Base-by-base conservation (phyloP, 805 yeast species). In the Myxozyma melibiosi region DNA sequence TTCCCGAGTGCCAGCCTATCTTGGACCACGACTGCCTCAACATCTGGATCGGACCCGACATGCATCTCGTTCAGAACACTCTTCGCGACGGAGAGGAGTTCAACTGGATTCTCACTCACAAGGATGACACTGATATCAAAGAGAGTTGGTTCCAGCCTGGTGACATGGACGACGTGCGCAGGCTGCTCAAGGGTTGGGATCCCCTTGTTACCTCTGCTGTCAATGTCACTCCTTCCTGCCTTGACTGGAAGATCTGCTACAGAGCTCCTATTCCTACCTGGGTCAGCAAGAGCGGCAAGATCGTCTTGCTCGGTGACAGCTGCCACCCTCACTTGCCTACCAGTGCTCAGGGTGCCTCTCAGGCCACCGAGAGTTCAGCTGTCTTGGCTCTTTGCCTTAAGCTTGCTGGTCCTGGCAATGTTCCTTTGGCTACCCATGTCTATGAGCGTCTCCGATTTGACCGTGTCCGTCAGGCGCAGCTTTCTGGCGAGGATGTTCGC, bases 101-200 rank as follows among this genome's bases (percentile, higher is more conserved):
- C 37, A 43, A 43, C 22, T 46, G 51, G 51, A 46, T 46, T 27
- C 30, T 43, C 14, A 43, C 47, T 28, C 47, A 43, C 27, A 20
- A 25, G 2, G 47, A 43, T 16, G 30, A 22, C 13, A 27, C n/a
- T 8, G 47, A 43, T 22, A 43, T 43, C 47, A 16, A 28, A n/a
- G 47, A 43, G 37, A 43, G 47, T n/a, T 43, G 47, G 47, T 43
- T 43, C 25, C 47, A 43, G 27, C 47, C 47, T 22, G 47, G 47
- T 5, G 37, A 43, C 31, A 43, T 43, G 47, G 37, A 31, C 20
- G 47, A 43, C 25, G 47, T 43, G 24, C 35, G 47, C 28, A n/a
- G 28, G n/a, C 47, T 43, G 20, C 18, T 46, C 18, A 46, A 46
- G 22, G 51, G 31, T 20, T 46, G 51, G 51, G 51, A 46, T 14